A percentile compares a stretch with the other conserved stretches of the same genome.
Evolutionary conservation across 805 yeast genomes (phyloP).

Genomic region (Suhomyces sp.): DNA sequence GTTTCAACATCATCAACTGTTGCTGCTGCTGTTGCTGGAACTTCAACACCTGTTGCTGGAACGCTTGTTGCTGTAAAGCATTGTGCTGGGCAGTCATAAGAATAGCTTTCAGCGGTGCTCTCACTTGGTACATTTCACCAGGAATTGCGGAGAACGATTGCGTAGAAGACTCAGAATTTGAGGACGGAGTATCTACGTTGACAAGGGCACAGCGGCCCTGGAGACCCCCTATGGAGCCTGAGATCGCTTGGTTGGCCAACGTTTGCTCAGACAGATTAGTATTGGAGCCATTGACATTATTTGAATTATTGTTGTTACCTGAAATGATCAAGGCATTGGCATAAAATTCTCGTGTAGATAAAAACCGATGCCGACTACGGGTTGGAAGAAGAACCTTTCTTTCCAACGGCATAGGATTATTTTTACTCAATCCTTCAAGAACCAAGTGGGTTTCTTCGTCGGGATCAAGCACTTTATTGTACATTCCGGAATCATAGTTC

Average conservation of each 20-base stretch:
- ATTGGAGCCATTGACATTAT: conserved; percentile 2
- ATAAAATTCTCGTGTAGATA: conserved; percentile 91
- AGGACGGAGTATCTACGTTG: conserved; percentile 50
- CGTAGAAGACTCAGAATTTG: conserved; percentile 23
- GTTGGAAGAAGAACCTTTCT: conserved; percentile 68
- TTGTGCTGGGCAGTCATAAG: conserved; percentile 42
- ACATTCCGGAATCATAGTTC: conserved; percentile 23
- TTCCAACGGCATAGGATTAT: conserved; percentile 82
- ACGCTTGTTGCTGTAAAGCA: conserved; percentile 41
- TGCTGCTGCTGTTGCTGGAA: conserved; percentile 39
- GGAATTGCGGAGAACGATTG: conserved; percentile 56
- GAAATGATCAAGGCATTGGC: conserved; percentile 78
- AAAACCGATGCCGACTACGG: conserved; percentile 64
- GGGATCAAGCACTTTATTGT: conserved; percentile 60
- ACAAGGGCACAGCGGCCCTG: conserved; percentile 78
- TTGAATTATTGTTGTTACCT: conserved; percentile 41
- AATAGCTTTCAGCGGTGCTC: conserved; percentile 46
- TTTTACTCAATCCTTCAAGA: conserved; percentile 79
- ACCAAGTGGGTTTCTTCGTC: conserved; percentile 94
- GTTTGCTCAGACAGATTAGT: conserved; percentile 33
- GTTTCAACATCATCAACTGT: conserved; percentile 28
- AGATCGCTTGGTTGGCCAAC: conserved; percentile 45
- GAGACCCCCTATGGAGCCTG: conserved; percentile 63
- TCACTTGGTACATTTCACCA: conserved; percentile 49
- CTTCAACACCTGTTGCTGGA: conserved; percentile 43